Base-by-base conservation (phyloP, 2,329 filamentous ascomycete genomes). In the Zasmidium angulare region DNA sequence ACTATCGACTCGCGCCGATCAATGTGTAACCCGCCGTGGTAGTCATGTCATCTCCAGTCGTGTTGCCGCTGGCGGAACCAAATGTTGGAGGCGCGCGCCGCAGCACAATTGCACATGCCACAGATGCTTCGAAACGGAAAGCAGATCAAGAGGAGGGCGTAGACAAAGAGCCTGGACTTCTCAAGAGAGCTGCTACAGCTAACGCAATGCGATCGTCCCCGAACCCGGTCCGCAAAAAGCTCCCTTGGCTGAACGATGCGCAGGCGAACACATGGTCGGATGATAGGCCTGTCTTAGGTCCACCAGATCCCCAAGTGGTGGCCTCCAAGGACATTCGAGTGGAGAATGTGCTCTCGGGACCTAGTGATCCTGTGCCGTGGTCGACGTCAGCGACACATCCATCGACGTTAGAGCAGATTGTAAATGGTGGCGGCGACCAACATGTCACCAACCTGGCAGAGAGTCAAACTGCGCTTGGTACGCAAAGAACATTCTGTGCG, bases 231-330 rank as follows among this genome's bases (percentile, higher is more conserved):
- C 60, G 66, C 19, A 70, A 70, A 60, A 68, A 59, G 59, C 59
- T 71, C 48, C 69, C 69, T 31, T 68, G 66, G 66, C 62, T 68
- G 23, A 63, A 66, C 31, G 29, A n/a, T 10, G 56, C 40, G 47
- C 51, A 50, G 46, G 46, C 36, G 14, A 51, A 29, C 46, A 24
- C 52, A 40, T 36, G 40, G 2, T 40, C 46, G 20, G 31, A 50
- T 29, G 26, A 29, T 11, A 11, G 4, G 26, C 26, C n/a, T n/a
- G n/a, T n/a, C n/a, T n/a, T n/a, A n/a, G 6, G 6, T 29, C 26
- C 26, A 29, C 11, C 26, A 29, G 11, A 29, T 29, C 4, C 26
- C 26, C 11, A 4, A 29, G 26, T 11, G n/a, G n/a, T 29, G 26
- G 11, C 4, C 26, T 29, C 11, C 26, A 6, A 4, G 26, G 26